These are phyloP conservation scores for Pyrenopolyporus hunteri DNA, from an alignment of 495 filamentous ascomycete species.

Conservation along the genomic window DNA sequence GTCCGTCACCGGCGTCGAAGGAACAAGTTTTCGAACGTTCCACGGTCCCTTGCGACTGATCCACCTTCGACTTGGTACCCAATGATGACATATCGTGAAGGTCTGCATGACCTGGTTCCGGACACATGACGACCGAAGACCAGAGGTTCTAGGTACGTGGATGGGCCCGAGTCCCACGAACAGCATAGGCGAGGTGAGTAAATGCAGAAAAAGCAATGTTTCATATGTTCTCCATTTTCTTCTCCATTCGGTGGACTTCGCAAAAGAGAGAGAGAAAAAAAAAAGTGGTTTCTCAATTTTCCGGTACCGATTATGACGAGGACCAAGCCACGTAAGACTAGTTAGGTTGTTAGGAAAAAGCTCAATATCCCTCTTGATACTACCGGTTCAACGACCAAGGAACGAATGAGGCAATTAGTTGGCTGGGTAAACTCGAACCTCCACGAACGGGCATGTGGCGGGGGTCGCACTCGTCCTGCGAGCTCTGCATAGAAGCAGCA, in stretches of 20 bases:
- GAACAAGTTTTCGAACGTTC: slow-evolving; percentile 40
- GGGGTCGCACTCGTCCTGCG: slow-evolving; percentile 35
- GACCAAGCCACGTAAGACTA: slow-evolving; percentile 32
- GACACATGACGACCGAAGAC: slow-evolving; percentile 36
- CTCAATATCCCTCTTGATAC: slow-evolving; percentile 11
- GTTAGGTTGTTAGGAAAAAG: slow-evolving; percentile 26
- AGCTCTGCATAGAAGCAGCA: slow-evolving; percentile 32
- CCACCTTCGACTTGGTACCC: slow-evolving; percentile 31
- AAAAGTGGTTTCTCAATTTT: background rate
- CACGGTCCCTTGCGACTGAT: slow-evolving; percentile 29
- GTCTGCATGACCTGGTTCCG: slow-evolving; percentile 29
- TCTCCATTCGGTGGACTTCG: slow-evolving; percentile 28
- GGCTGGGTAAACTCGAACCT: slow-evolving; percentile 28
- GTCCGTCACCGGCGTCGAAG: slow-evolving; percentile 24
- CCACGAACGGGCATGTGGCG: slow-evolving; percentile 37
- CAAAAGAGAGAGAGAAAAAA: slow-evolving; percentile 7
- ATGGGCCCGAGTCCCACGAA: slow-evolving; percentile 27
- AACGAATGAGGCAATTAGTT: slow-evolving; percentile 36
- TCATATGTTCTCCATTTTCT: too few relatives aligned
- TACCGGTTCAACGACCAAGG: slow-evolving; percentile 21
- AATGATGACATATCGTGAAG: slow-evolving; percentile 28
- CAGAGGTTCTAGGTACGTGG: slow-evolving; percentile 24
- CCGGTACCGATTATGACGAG: slow-evolving; percentile 24
- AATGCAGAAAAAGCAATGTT: slow-evolving; percentile 20
- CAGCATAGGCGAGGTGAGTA: slow-evolving; percentile 9